Evolutionary conservation across 1,139 yeast species (phyloP).

Genomic region (Hansenula sp.): DNA sequence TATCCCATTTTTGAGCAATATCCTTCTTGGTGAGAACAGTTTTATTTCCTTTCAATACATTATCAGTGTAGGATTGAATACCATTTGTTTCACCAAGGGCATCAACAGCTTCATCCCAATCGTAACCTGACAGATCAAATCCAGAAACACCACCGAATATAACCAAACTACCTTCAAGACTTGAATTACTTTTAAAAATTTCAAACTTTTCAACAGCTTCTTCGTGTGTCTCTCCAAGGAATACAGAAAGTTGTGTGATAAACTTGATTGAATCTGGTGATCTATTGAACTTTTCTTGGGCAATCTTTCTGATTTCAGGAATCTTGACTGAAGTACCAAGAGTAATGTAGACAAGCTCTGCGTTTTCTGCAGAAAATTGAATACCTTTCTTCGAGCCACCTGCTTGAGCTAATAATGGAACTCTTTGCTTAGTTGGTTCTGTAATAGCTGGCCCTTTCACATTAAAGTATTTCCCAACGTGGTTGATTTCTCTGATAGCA

Average conservation of each 20-base stretch:
- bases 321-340: constrained; percentile 13
- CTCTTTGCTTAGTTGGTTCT: constrained; percentile 35
- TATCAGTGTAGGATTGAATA: background rate
- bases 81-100: background rate
- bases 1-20: background rate
- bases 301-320: constrained; percentile 21
- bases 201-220: background rate
- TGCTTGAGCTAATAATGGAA: constrained; percentile 36
- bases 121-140: background rate
- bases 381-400: constrained; percentile 34
- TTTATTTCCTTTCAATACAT: background rate
- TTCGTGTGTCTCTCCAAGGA: background rate
- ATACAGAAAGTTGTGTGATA: background rate
- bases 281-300: constrained; percentile 18
- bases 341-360: constrained; percentile 34
- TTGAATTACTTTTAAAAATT: constrained; percentile 18
- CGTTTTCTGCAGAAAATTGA: constrained; percentile 35
- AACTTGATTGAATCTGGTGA: constrained; percentile 19
- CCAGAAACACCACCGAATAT: background rate
- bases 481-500: constrained; percentile 29
- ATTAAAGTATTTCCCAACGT: constrained; percentile 30
- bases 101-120: background rate
- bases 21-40: background rate
- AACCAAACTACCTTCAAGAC: constrained; percentile 20
- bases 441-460: constrained; percentile 34